Percentiles rank a stretch among this genome's conserved stretches.
Conservation (phyloP, 345 rosid species). For the Rhodomyrtus tomentosa region DNA sequence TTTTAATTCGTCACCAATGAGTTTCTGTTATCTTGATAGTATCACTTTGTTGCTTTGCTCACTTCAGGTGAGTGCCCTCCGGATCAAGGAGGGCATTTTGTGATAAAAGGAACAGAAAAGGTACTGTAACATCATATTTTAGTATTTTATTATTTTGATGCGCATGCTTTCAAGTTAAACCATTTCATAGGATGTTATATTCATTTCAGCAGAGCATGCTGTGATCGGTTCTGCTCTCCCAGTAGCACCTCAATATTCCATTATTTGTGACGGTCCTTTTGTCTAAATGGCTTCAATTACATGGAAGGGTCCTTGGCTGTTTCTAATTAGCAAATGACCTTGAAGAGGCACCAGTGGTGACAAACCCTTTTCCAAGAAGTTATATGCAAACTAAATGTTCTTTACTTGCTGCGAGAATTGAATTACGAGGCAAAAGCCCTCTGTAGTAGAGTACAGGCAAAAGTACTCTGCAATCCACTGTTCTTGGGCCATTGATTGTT, state of each 20-base stretch:
- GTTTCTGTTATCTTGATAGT: too few species aligned
- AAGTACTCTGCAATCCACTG: neutral
- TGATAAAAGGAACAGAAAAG: slow-evolving; percentile 89
- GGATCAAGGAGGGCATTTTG: slow-evolving; percentile 93
- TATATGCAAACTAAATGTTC: neutral
- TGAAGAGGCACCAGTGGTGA: too few species aligned
- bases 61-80: slow-evolving; percentile 99
- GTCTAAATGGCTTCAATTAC: too few species aligned
- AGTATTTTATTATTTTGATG: neutral
- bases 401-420: neutral
- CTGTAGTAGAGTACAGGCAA: neutral
- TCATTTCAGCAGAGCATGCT: too few species aligned
- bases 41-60: too few species aligned
- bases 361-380: too few species aligned
- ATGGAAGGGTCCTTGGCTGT: too few species aligned
- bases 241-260: too few species aligned
- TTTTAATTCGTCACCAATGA: too few species aligned
- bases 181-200: neutral
- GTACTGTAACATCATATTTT: slow-evolving; percentile 11
- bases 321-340: too few species aligned
- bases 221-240: too few species aligned
- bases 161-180: neutral
- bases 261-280: too few species aligned
- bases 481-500: neutral
- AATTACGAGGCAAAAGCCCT: neutral